These are phyloP conservation scores for Candida sp. DNA, from an alignment of 1,139 yeast genomes.

Conservation along the genomic window DNA sequence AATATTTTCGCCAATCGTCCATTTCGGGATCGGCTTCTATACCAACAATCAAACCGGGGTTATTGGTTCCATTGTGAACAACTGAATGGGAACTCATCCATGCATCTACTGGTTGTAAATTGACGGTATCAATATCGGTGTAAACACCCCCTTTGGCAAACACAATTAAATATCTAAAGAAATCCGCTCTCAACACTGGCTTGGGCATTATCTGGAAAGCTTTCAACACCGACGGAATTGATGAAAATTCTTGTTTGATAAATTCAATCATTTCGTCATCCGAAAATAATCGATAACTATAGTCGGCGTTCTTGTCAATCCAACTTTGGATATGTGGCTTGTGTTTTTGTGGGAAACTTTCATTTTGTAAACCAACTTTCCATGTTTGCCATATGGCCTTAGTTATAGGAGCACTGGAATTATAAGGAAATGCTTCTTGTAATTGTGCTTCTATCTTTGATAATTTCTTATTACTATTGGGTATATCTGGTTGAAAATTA, in stretches of 20 bases:
- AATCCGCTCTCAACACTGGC: conserved; percentile 78
- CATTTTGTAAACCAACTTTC: conserved; percentile 61
- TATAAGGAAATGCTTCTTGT: conserved; percentile 68
- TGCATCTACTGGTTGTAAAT: conserved; percentile 30
- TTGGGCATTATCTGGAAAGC: conserved; percentile 78
- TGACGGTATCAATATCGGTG: conserved; percentile 79
- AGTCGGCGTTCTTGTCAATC: conserved; percentile 55
- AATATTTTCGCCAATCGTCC: conserved; percentile 65
- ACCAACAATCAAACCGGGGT: conserved; percentile 74
- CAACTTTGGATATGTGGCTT: conserved; percentile 43
- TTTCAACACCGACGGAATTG: conserved; percentile 68
- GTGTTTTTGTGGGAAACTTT: conserved; percentile 47
- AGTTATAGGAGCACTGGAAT: conserved; percentile 54
- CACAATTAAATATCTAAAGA: conserved; percentile 76
- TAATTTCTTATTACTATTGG: not conserved
- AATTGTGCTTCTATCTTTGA: conserved; percentile 29
- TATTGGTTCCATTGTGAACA: conserved; percentile 26
- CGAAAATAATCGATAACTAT: conserved; percentile 66
- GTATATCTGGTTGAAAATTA: not conserved
- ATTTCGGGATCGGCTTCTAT: conserved; percentile 92
- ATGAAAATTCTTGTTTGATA: conserved; percentile 56
- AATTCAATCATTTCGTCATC: conserved; percentile 66
- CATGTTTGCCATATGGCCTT: conserved; percentile 92
- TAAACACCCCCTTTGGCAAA: conserved; percentile 89
- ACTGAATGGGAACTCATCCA: conserved; percentile 29